Evolutionary conservation across 2,329 filamentous ascomycete genomes (phyloP), one percentile per base, ranked within the genome.

Genomic region (Juglanconis juglandina): DNA sequence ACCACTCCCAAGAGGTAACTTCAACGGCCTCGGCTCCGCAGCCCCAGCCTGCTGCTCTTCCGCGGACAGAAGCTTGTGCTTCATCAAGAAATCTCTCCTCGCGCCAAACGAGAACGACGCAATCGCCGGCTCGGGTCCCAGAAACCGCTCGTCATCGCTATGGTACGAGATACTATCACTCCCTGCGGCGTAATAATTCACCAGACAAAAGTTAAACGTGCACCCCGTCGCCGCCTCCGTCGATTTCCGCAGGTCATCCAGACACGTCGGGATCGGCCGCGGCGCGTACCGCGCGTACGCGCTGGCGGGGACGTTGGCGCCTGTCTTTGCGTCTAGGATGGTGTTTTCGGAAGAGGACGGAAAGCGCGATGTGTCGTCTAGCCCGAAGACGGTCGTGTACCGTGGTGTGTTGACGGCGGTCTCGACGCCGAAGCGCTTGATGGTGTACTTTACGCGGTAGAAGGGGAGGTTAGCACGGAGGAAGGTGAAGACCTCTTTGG

Each of bases 111-210:
- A 88, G 67, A 92, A 86, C 0, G 87, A 91, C 1, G 90, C 90
- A 57, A 94, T 93, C 8, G 85, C 83, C 0, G 90, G 90, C 17
- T 87, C 75, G 0, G 75, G 65, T 0, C 90, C 90, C 0, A 94
- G 80, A 66, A 94, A 95, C 5, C 84, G 79, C 76, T 94, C 91
- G 68, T 94, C 90, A 66, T 94, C 91, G 53, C 87, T 90, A 72
- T 94, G 90, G 68, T 89, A 94, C 10, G 87, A 83, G 53, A 94
- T 94, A 66, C 87, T 91, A 71, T 94, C 90, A 5, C 84, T 77
- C 0, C 90, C 90, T 3, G 83, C 84, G n/a, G 87, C 87, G 69
- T 94, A 94, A 75, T 94, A 94, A 69, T 94, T 94, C 4, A 94
- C 88, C 1, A 94, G 80, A 62, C 87, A 90, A 70, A 93, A 91